These are phyloP conservation scores for Penicillium dipodomyicola DNA, from an alignment of 495 filamentous ascomycete genomes.

Conservation along the genomic window DNA sequence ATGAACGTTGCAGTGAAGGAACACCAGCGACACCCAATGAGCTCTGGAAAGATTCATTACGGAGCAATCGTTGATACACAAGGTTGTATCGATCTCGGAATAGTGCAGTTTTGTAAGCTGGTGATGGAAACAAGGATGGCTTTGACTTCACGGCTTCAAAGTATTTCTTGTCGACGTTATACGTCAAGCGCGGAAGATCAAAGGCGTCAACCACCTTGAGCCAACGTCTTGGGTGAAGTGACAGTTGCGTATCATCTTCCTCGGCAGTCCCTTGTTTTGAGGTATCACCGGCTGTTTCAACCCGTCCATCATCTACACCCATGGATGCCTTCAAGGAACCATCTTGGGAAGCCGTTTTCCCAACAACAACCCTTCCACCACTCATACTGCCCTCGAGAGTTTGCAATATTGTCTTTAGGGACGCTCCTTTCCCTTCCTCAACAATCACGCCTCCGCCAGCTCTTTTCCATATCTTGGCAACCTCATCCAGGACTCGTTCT, in stretches of 20 bases:
- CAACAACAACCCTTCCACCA: constrained; percentile 63
- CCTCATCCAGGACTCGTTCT: constrained; percentile 87
- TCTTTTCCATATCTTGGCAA: constrained; percentile 86
- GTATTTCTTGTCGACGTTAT: constrained; percentile 85
- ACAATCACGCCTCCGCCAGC: constrained; percentile 81
- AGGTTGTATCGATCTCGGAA: constrained; percentile 89
- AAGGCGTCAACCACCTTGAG: constrained; percentile 74
- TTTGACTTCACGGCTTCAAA: constrained; percentile 72
- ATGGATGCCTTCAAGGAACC: constrained; percentile 14
- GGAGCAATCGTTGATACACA: constrained; percentile 83
- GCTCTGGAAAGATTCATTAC: constrained; percentile 90
- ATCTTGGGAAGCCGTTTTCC: constrained; percentile 27
- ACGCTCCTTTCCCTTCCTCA: constrained; percentile 69
- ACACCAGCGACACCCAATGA: constrained; percentile 54
- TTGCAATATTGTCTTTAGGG: constrained; percentile 76
- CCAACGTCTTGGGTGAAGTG: constrained; percentile 69
- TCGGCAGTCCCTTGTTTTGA: constrained; percentile 45
- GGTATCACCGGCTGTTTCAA: constrained; percentile 14
- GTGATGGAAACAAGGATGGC: constrained; percentile 73
- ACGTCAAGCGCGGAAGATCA: constrained; percentile 81
- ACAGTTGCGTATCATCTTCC: constrained; percentile 58
- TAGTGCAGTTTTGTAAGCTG: constrained; percentile 75
- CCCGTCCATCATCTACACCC: constrained; percentile 17
- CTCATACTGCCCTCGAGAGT: constrained; percentile 79
- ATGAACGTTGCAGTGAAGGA: constrained; percentile 51